Conservation (phyloP, 2,329 filamentous ascomycete species). For the Talaromyces sp. region DNA sequence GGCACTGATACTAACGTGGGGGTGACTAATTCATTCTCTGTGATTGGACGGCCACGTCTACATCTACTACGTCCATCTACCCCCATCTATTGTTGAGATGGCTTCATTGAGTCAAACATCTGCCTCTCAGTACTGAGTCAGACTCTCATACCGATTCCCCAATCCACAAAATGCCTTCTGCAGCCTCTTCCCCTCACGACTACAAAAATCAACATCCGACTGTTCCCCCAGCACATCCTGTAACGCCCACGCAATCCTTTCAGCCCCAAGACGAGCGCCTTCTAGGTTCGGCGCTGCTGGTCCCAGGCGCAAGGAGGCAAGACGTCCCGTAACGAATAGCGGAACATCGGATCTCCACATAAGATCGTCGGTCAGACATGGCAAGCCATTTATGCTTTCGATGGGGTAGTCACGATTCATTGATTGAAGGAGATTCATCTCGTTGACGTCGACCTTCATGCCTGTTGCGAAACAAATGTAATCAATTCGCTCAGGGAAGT, state of each 20-base stretch:
- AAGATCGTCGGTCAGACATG: slow-evolving; percentile 70
- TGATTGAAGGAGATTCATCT: slow-evolving; percentile 59
- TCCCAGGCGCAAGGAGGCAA: slow-evolving; percentile 66
- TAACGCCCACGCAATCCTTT: slow-evolving; percentile 68
- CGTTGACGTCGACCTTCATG: slow-evolving; percentile 59
- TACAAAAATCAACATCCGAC: slow-evolving; percentile 18
- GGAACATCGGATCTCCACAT: slow-evolving; percentile 73
- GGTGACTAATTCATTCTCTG: neutral
- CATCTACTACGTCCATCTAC: neutral
- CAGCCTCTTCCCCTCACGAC: slow-evolving; percentile 25
- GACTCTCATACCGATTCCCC: slow-evolving; percentile 38
- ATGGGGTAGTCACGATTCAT: slow-evolving; percentile 62
- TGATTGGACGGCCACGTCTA: neutral
- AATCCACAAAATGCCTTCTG: slow-evolving; percentile 38
- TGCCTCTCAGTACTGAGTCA: slow-evolving; percentile 15
- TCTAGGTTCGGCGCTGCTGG: slow-evolving; percentile 72
- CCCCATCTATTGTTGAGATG: neutral
- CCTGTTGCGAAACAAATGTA: slow-evolving; percentile 77
- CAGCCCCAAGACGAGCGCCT: slow-evolving; percentile 68
- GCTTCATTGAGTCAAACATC: neutral
- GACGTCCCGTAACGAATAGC: slow-evolving; percentile 65
- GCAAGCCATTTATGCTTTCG: slow-evolving; percentile 61
- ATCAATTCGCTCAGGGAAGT: slow-evolving; percentile 51
- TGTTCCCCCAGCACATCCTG: slow-evolving; percentile 52
- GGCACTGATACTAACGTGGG: neutral